Percentiles rank a stretch among this genome's conserved stretches.
These are phyloP conservation scores for Salix viminalis DNA, from an alignment of 345 rosid genomes.

Conservation along the genomic window DNA sequence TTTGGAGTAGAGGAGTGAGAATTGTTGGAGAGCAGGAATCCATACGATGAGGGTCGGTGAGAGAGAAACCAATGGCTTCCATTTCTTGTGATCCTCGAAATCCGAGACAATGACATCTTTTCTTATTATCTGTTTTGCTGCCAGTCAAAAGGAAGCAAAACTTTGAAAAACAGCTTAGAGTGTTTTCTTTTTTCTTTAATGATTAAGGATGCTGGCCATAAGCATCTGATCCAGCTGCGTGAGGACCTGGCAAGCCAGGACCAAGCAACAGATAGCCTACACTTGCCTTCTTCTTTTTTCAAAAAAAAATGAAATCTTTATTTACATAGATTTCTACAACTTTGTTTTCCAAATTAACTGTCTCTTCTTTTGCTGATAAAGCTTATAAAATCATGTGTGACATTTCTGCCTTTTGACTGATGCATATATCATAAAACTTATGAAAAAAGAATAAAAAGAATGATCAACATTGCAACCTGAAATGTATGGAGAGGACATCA, in stretches of 20 bases:
- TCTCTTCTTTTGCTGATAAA: background rate
- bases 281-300: background rate
- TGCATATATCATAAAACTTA: background rate
- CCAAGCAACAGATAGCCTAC: background rate
- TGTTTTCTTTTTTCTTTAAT: background rate
- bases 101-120: conserved; percentile 4
- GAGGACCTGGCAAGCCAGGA: background rate
- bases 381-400: background rate
- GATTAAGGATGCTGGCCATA: background rate
- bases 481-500: background rate
- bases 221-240: background rate
- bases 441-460: no score
- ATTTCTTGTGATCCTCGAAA: background rate
- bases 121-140: background rate
- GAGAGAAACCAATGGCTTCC: background rate
- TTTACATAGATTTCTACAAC: no score
- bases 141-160: background rate
- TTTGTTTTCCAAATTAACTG: background rate
- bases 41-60: background rate
- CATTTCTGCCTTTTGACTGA: background rate
- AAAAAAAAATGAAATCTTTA: no score
- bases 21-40: background rate
- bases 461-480: no score
- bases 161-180: background rate
- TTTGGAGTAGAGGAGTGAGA: background rate